Conservation (phyloP, 116 monocot genomes). For the Posidonia oceanica region DNA sequence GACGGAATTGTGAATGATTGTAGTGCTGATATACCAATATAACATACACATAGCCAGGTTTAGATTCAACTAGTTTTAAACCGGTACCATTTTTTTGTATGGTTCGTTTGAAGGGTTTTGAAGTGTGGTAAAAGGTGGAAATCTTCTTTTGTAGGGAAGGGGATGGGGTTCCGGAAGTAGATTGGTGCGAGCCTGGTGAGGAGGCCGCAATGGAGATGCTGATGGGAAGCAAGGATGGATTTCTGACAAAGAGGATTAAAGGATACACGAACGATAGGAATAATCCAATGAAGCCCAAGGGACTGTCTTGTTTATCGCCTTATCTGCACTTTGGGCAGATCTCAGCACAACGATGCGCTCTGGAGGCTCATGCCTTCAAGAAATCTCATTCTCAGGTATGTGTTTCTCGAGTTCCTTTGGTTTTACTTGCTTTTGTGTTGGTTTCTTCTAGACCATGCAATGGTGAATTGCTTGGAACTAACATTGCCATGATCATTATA, state of each 20-base stretch:
- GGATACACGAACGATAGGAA: conserved; percentile 59
- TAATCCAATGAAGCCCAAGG: conserved; percentile 58
- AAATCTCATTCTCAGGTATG: conserved; percentile 47
- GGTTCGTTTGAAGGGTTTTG: neutral
- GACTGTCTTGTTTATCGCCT: conserved; percentile 70
- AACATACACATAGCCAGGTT: too few relatives aligned
- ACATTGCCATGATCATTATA: neutral
- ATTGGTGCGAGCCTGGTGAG: conserved; percentile 89
- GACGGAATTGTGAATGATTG: too few relatives aligned
- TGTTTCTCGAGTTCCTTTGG: neutral
- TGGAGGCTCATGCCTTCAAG: conserved; percentile 44
- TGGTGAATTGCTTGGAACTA: neutral
- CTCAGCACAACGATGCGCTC: conserved; percentile 75
- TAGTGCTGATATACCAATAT: too few relatives aligned
- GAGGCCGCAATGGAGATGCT: conserved; percentile 71
- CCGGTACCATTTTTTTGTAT: neutral
- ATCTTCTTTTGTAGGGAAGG: conserved; percentile 37
- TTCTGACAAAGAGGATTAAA: conserved; percentile 65
- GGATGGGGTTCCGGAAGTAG: conserved; percentile 58
- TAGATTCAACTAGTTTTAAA: too few relatives aligned
- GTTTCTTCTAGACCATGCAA: neutral
- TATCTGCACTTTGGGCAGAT: conserved; percentile 96
- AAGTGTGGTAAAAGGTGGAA: neutral
- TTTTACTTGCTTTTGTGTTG: neutral
- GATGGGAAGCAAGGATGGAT: conserved; percentile 59